Conservation (phyloP, 495 filamentous ascomycete genomes). For the Sporormia fimetaria region DNA sequence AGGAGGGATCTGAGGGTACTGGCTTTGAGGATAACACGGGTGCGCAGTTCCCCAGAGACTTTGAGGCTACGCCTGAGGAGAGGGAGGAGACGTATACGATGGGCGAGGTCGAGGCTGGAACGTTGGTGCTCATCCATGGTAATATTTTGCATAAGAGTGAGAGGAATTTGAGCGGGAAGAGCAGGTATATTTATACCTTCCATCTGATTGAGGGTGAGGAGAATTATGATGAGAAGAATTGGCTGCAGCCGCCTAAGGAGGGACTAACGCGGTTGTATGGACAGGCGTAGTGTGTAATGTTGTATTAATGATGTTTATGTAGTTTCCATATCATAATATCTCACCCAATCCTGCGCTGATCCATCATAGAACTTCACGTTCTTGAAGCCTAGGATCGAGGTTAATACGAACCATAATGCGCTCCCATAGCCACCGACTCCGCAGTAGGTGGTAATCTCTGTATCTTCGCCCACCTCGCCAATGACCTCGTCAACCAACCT, state of each 20-base stretch:
- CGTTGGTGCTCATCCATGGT: conserved; percentile 87
- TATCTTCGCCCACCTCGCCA: background rate
- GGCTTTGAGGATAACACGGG: conserved; percentile 45
- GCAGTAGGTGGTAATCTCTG: background rate
- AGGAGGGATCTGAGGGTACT: conserved; percentile 40
- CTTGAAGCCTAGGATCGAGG: background rate
- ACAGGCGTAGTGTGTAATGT: too few relatives aligned
- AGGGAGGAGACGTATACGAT: conserved; percentile 50
- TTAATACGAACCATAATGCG: background rate
- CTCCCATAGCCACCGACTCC: background rate
- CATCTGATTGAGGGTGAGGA: conserved; percentile 87
- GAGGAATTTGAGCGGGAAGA: conserved; percentile 71
- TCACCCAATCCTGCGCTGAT: background rate
- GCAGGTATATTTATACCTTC: conserved; percentile 93
- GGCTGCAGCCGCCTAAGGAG: conserved; percentile 71
- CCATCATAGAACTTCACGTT: conserved; percentile 1
- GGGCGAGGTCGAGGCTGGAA: conserved; percentile 75
- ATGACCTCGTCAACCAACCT: background rate
- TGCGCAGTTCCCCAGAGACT: conserved; percentile 36
- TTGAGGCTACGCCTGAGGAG: conserved; percentile 32
- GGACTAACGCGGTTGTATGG: conserved; percentile 61
- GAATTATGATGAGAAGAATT: conserved; percentile 76
- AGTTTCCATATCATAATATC: background rate
- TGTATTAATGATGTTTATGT: too few relatives aligned
- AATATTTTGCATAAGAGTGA: conserved; percentile 95